A percentile compares a stretch with the other conserved stretches of the same genome.
Evolutionary conservation across 106 monocot genomes (phyloP).

Genomic region (Xerophyta viscosa): DNA sequence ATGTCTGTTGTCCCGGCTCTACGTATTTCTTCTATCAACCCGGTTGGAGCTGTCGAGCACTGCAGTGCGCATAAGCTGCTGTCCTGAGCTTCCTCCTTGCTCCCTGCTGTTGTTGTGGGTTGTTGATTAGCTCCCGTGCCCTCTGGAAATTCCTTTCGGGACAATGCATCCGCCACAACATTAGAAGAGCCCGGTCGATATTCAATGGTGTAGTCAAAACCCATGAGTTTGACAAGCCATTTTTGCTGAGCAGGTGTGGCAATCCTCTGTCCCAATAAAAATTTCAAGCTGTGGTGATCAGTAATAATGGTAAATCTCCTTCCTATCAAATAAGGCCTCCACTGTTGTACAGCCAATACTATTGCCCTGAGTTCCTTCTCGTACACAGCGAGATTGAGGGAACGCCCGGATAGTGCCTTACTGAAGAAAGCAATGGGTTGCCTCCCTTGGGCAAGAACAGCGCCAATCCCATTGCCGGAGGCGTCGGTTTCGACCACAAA

Average conservation of each 20-base stretch:
- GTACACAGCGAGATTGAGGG: neutral
- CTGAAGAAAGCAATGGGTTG: neutral
- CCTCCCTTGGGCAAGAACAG: neutral
- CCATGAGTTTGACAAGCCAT: slow-evolving; percentile 3
- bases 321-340: slow-evolving; percentile 12
- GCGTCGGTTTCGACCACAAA: slow-evolving; percentile 1
- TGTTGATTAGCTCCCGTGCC: too few species aligned
- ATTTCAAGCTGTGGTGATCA: slow-evolving; percentile 8
- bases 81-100: too few species aligned
- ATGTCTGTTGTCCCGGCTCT: too few species aligned
- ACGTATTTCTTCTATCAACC: too few species aligned
- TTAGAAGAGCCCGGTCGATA: slow-evolving; percentile 7
- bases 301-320: neutral
- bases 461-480: neutral
- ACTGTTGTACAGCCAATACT: slow-evolving; percentile 5
- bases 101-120: too few species aligned
- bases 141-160: too few species aligned
- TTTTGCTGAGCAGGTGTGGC: neutral
- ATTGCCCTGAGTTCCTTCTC: neutral
- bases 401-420: neutral
- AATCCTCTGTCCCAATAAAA: slow-evolving; percentile 1
- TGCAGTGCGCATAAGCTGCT: too few species aligned
- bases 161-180: slow-evolving; percentile 8
- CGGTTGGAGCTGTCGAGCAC: too few species aligned
- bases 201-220: slow-evolving; percentile 2